A percentile compares a stretch with the other conserved stretches of the same genome.
Evolutionary conservation across 2,329 filamentous ascomycete genomes (phyloP).

Genomic region (Microcyclospora pomicola): DNA sequence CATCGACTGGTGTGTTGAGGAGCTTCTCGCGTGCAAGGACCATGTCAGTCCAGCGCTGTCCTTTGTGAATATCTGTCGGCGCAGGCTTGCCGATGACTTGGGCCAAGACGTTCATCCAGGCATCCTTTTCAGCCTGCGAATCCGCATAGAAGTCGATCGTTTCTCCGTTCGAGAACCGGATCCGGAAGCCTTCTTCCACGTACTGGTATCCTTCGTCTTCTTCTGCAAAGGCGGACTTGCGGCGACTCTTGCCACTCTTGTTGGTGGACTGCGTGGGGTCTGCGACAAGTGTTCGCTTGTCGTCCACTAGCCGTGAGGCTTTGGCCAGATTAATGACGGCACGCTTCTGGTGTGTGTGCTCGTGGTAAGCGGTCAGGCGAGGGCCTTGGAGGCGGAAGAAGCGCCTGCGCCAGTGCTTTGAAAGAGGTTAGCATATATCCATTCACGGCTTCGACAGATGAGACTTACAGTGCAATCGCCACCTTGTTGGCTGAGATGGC

Average conservation of each 20-base stretch:
- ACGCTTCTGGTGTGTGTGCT: slow-evolving; percentile 85
- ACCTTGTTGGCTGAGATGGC: slow-evolving; percentile 86
- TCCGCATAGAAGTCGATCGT: slow-evolving; percentile 98
- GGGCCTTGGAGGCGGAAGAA: slow-evolving; percentile 90
- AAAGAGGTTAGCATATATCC: slow-evolving; percentile 2
- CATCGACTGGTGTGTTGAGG: too few relatives aligned
- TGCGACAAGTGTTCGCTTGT: slow-evolving; percentile 69
- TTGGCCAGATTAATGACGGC: slow-evolving; percentile 95
- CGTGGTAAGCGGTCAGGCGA: slow-evolving; percentile 90
- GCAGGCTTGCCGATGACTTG: slow-evolving; percentile 51
- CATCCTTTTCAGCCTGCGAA: slow-evolving; percentile 71
- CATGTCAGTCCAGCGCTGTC: slow-evolving; percentile 44
- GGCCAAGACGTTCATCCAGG: slow-evolving; percentile 80
- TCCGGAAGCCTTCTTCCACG: slow-evolving; percentile 96
- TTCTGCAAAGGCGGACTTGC: slow-evolving; percentile 90
- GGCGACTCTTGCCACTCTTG: slow-evolving; percentile 34
- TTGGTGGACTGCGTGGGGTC: slow-evolving; percentile 54
- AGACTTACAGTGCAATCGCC: slow-evolving; percentile 88
- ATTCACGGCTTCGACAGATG: background rate
- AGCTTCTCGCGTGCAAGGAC: slow-evolving; percentile 35
- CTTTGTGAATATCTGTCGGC: slow-evolving; percentile 31
- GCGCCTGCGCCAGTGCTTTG: slow-evolving; percentile 86
- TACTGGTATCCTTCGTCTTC: slow-evolving; percentile 99
- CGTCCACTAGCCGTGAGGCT: slow-evolving; percentile 84
- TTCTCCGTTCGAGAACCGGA: slow-evolving; percentile 95